These are phyloP conservation scores for Astrephomene gubernaculifera DNA, from an alignment of 139 green algal species.

Conservation along the genomic window DNA sequence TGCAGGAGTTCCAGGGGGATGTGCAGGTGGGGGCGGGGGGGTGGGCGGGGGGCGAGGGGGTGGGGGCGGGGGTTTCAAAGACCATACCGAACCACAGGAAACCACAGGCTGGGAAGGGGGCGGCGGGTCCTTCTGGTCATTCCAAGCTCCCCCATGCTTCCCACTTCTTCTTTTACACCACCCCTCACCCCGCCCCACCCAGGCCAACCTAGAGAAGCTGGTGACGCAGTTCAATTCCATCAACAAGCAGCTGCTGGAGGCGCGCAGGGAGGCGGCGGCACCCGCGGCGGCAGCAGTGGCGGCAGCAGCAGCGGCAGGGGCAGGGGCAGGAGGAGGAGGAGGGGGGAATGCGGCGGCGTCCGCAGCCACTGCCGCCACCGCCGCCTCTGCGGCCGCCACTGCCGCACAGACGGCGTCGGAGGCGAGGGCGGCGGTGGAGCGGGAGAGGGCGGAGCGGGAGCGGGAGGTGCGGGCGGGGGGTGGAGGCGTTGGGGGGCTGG, in stretches of 20 bases:
- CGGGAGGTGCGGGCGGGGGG: neutral
- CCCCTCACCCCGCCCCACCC: neutral
- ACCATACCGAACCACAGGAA: too few relatives aligned
- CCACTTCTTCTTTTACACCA: too few relatives aligned
- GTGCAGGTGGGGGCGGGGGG: conserved; percentile 14
- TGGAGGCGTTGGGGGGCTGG: neutral
- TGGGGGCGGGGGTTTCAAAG: too few relatives aligned
- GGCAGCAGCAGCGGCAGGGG: neutral
- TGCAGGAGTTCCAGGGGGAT: conserved; percentile 29
- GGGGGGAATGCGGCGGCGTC: neutral
- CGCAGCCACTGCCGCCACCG: conserved; percentile 28
- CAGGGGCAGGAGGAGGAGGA: conserved; percentile 1
- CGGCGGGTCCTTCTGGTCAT: too few relatives aligned
- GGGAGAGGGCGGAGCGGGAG: conserved; percentile 17
- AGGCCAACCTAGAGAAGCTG: conserved; percentile 46
- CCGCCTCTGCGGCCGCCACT: conserved; percentile 23
- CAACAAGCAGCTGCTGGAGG: conserved; percentile 23
- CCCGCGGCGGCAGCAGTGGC: neutral
- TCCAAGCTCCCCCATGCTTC: too few relatives aligned
- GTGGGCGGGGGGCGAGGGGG: neutral
- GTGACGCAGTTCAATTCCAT: conserved; percentile 34
- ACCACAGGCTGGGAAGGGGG: too few relatives aligned
- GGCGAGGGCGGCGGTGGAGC: conserved; percentile 20
- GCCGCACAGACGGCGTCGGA: conserved; percentile 30
- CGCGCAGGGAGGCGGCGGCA: neutral